Evolutionary conservation across 1,139 yeast genomes (phyloP).

Genomic region (Saccharomyces hybrid): DNA sequence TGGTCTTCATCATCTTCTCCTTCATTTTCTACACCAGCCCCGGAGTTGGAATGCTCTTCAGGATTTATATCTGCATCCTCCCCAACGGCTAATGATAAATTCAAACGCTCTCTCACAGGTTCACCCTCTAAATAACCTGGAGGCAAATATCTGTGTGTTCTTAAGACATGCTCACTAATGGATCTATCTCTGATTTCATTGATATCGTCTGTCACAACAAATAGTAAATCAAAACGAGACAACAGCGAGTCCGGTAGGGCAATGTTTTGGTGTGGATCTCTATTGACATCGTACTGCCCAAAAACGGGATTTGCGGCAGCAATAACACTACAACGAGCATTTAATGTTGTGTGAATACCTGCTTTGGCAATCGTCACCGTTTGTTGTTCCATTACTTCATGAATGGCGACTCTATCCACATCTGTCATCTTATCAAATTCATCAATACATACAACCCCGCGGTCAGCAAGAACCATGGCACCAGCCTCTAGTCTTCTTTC

Average conservation of each 20-base stretch:
- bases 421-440: slow-evolving; percentile 98
- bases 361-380: slow-evolving; percentile 98
- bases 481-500: slow-evolving; percentile 97
- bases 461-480: slow-evolving; percentile 97
- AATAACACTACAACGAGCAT: slow-evolving; percentile 93
- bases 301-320: slow-evolving; percentile 98
- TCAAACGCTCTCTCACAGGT: slow-evolving; percentile 75
- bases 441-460: slow-evolving; percentile 97
- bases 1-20: slow-evolving; percentile 37
- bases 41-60: neutral
- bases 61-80: slow-evolving; percentile 28
- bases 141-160: slow-evolving; percentile 87
- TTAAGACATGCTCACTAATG: slow-evolving; percentile 88
- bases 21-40: neutral
- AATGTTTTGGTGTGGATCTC: slow-evolving; percentile 93
- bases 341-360: slow-evolving; percentile 92
- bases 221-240: slow-evolving; percentile 92
- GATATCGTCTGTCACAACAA: slow-evolving; percentile 94
- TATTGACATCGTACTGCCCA: slow-evolving; percentile 94
- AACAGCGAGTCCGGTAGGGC: slow-evolving; percentile 94
- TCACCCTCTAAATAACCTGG: slow-evolving; percentile 91
- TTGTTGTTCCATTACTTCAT: slow-evolving; percentile 99
- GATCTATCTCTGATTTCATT: slow-evolving; percentile 77
- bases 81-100: slow-evolving; percentile 74
- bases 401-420: slow-evolving; percentile 93